These are phyloP conservation scores for Serendipita vermifera DNA, from an alignment of 768 basidiomycete genomes.

Conservation along the genomic window DNA sequence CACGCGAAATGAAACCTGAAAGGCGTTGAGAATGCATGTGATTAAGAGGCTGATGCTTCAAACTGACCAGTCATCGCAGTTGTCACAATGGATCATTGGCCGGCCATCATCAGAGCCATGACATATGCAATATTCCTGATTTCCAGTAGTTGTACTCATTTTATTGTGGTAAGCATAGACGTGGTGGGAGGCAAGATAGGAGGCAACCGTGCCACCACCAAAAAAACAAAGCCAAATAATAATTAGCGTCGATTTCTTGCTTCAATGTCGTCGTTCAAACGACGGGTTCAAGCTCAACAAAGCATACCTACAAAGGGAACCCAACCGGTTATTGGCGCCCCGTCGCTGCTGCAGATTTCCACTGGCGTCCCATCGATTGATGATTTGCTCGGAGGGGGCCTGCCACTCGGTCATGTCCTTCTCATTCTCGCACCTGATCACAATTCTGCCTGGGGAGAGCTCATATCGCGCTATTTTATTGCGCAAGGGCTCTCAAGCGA, in stretches of 20 bases:
- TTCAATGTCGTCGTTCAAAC: slow-evolving; percentile 25
- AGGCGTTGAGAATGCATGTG: background rate
- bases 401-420: slow-evolving; percentile 68
- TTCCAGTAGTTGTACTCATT: slow-evolving; percentile 14
- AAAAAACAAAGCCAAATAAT: background rate
- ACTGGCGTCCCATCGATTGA: slow-evolving; percentile 89
- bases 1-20: slow-evolving; percentile 77
- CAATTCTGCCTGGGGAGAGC: slow-evolving; percentile 73
- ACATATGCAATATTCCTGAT: slow-evolving; percentile 46
- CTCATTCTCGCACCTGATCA: slow-evolving; percentile 70
- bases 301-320: slow-evolving; percentile 17
- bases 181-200: background rate
- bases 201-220: slow-evolving; percentile 5
- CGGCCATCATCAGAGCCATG: slow-evolving; percentile 58
- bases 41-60: background rate
- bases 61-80: slow-evolving; percentile 58
- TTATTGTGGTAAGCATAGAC: slow-evolving; percentile 9
- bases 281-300: slow-evolving; percentile 18
- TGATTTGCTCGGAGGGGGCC: slow-evolving; percentile 84
- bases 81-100: slow-evolving; percentile 65
- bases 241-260: background rate
- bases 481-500: slow-evolving; percentile 69
- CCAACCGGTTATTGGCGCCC: slow-evolving; percentile 18
- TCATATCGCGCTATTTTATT: slow-evolving; percentile 78
- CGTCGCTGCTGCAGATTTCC: slow-evolving; percentile 33